Evolutionary conservation across 2,329 filamentous ascomycete species (phyloP).

Genomic region (Kalmusia sp.): DNA sequence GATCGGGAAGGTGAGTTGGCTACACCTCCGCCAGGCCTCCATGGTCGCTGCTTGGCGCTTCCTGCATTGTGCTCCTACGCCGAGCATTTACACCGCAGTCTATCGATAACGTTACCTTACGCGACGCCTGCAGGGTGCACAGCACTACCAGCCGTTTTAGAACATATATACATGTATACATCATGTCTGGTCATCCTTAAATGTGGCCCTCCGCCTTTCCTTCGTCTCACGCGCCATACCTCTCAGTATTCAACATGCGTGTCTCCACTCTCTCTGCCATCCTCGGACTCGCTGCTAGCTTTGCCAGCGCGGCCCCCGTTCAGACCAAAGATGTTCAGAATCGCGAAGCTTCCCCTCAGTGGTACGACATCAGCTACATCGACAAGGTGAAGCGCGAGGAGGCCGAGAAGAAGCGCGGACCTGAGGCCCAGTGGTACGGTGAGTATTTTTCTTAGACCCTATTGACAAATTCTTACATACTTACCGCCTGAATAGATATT

Average conservation of each 20-base stretch:
- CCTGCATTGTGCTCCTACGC: not conserved
- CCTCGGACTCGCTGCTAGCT: conserved; percentile 11
- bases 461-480: not conserved
- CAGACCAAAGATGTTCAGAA: conserved; percentile 11
- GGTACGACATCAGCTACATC: conserved; percentile 7
- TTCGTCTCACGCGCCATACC: not conserved
- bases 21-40: not conserved
- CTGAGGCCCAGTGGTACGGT: not conserved
- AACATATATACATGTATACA: not conserved
- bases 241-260: conserved; percentile 7
- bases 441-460: not conserved
- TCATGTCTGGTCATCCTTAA: not conserved
- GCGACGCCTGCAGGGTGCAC: not conserved
- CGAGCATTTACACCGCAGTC: not conserved
- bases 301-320: conserved; percentile 10
- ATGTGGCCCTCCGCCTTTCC: not conserved
- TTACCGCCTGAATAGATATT: not conserved
- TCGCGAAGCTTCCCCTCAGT: conserved; percentile 9
- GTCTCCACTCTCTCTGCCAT: conserved; percentile 13
- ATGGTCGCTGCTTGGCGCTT: conserved; percentile 1
- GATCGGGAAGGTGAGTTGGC: conserved; percentile 9
- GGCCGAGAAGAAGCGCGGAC: conserved; percentile 2
- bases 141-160: not conserved
- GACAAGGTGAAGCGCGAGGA: conserved; percentile 10
- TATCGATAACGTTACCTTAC: conserved; percentile 2